phyloP scores from a whole-genome alignment of 352 stramenopile species.

The Phytophthora lateralis region DNA sequence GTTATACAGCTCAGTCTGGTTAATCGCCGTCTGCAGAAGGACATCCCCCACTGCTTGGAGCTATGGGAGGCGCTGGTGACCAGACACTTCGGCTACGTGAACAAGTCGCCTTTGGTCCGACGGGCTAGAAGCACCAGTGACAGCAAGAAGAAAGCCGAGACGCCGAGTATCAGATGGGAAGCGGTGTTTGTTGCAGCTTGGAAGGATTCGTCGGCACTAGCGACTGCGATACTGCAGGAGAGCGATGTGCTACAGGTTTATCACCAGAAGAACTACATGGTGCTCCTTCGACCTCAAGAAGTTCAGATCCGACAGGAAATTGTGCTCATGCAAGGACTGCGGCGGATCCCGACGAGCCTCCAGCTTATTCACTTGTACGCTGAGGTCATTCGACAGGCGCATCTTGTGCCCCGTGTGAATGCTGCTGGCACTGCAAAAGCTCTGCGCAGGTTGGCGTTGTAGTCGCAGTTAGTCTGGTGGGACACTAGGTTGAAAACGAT shows the following conservation, averaged over 20 bases:
- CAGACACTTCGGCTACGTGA: constrained; percentile 47
- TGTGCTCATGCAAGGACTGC: constrained; percentile 65
- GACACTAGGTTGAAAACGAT: no score
- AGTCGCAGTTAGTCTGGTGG: neutral
- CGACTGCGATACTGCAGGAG: constrained; percentile 27
- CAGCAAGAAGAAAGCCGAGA: constrained; percentile 2
- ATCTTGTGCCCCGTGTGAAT: constrained; percentile 31
- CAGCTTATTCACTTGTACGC: constrained; percentile 59
- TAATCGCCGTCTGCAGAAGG: constrained; percentile 41
- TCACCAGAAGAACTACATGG: constrained; percentile 15
- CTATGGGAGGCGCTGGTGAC: constrained; percentile 54
- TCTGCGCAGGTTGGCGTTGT: constrained; percentile 25
- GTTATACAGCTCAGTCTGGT: constrained; percentile 42
- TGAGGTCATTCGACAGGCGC: constrained; percentile 42
- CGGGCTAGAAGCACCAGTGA: constrained; percentile 2
- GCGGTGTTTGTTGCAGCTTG: constrained; percentile 50
- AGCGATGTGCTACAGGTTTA: constrained; percentile 47
- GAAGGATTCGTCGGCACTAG: constrained; percentile 39
- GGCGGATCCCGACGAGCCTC: constrained; percentile 49
- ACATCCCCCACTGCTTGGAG: constrained; percentile 29
- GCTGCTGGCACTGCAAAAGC: constrained; percentile 18
- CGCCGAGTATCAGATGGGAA: constrained; percentile 40
- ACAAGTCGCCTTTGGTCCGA: constrained; percentile 19
- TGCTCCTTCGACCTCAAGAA: constrained; percentile 40
- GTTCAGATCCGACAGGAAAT: constrained; percentile 56